These are phyloP conservation scores for Trifolium fragiferum DNA, from an alignment of 306 rosid genomes.

Conservation along the genomic window DNA sequence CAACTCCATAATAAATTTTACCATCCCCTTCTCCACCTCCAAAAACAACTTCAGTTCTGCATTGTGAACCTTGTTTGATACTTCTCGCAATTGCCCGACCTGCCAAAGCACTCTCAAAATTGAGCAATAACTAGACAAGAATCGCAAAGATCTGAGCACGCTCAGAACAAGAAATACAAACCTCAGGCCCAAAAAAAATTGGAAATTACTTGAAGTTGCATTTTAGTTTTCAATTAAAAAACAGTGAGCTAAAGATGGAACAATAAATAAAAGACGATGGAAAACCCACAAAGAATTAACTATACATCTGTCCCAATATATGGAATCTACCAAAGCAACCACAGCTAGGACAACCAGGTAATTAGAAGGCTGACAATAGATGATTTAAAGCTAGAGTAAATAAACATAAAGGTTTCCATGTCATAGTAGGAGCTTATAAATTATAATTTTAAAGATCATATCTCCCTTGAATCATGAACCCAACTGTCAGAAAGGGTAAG, in stretches of 20 bases:
- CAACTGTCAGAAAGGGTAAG: slow-evolving; percentile 15
- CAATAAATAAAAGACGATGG: background rate
- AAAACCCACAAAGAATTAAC: slow-evolving; percentile 6
- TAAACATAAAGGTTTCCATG: slow-evolving; percentile 24
- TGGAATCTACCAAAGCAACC: slow-evolving; percentile 13
- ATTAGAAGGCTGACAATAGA: slow-evolving; percentile 5
- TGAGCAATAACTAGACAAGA: slow-evolving; percentile 1
- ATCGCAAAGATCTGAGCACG: background rate
- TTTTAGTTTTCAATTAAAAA: slow-evolving; percentile 16
- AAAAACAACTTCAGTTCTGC: slow-evolving; percentile 53
- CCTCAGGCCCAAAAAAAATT: slow-evolving; percentile 11
- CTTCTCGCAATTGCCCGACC: slow-evolving; percentile 58
- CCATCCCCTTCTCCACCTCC: slow-evolving; percentile 52
- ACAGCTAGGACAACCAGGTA: slow-evolving; percentile 12
- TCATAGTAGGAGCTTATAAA: background rate
- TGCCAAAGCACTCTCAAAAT: slow-evolving; percentile 34
- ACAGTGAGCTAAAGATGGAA: slow-evolving; percentile 25
- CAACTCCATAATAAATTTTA: slow-evolving; percentile 36
- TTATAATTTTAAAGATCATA: background rate
- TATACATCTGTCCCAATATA: background rate
- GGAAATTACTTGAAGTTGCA: background rate
- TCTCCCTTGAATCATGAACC: slow-evolving; percentile 17
- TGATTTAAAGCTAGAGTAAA: slow-evolving; percentile 4
- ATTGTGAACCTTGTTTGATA: slow-evolving; percentile 52
- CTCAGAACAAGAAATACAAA: slow-evolving; percentile 5